Evolutionary conservation across 331 rosid species (phyloP), one percentile per base, ranked within the genome.

Genomic region (Quercus tomentella): DNA sequence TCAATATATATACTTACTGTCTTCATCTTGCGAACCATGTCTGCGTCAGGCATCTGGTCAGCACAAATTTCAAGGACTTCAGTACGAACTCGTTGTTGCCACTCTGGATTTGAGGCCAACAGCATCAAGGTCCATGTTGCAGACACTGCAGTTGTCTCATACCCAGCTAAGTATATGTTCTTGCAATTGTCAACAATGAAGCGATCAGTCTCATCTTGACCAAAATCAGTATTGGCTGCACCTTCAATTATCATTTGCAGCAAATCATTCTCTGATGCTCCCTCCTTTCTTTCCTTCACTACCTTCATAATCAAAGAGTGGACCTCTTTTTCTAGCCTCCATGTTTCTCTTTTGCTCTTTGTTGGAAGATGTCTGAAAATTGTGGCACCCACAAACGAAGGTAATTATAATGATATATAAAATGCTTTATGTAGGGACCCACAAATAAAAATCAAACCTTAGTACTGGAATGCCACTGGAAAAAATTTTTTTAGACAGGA

Each of bases 181-280:
- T 81, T 81, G 77, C 77, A 81, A 26, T 81, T 69, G 28, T 81
- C 84, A 16, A 81, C 84, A 17, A 81, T 75, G 80, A 81, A 68
- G 2, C 35, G 61, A 6, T 75, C 73, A 7, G 56, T 61, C 8
- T 75, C 31, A 16, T 30, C 72, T 52, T 58, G 73, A 49, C 69
- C 28, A 4, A 75, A 52, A 4, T 56, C 72, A 58, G 65, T 75
- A 43, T 25, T 61, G 22, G 11, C 31, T 20, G 80, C 80, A 58
- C 76, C 76, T 62, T 81, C 80, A 45, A 81, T 76, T 11, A 81
- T 49, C 80, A 75, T 75, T 37, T 81, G 80, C 60, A 81, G 31
- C n/a, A 81, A 30, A 55, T 75, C 84, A 5, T 75, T 75, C 43
- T 75, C 7, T 57, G 43, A 21, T 75, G 71, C 35, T 69, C 63